These are phyloP conservation scores for Spatholobus suberectus DNA, from an alignment of 306 rosid species.

Conservation along the genomic window DNA sequence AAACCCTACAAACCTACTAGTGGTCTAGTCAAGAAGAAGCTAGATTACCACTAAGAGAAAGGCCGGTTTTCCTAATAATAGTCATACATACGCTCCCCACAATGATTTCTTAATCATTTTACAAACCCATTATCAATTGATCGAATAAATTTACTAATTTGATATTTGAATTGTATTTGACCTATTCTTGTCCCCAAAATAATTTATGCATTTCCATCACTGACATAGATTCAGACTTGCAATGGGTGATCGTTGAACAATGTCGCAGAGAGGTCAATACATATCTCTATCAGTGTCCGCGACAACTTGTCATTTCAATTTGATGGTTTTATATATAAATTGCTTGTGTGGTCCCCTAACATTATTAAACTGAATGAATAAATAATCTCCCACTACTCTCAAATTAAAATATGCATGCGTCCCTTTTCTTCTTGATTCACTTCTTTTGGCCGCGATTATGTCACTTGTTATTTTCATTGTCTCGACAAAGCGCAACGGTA, in stretches of 20 bases:
- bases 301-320: slow-evolving; percentile 18
- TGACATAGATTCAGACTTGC: not conserved
- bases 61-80: not conserved
- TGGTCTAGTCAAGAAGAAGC: not conserved
- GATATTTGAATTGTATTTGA: not conserved
- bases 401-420: not conserved
- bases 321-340: not conserved
- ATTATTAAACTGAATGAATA: not conserved
- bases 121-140: not conserved
- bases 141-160: not conserved
- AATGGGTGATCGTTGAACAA: not conserved
- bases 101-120: not conserved
- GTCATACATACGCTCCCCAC: not conserved
- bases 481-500: not conserved
- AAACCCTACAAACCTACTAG: not conserved
- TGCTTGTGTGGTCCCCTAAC: slow-evolving; percentile 13
- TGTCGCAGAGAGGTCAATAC: slow-evolving; percentile 1
- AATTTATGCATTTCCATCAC: not conserved
- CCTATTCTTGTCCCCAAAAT: not conserved
- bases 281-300: not conserved
- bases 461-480: not conserved
- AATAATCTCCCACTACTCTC: not conserved
- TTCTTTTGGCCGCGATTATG: not conserved
- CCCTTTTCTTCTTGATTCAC: not conserved
- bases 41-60: not conserved